Base-by-base conservation (phyloP, 2,329 filamentous ascomycete genomes). In the Fusarium proliferatum region DNA sequence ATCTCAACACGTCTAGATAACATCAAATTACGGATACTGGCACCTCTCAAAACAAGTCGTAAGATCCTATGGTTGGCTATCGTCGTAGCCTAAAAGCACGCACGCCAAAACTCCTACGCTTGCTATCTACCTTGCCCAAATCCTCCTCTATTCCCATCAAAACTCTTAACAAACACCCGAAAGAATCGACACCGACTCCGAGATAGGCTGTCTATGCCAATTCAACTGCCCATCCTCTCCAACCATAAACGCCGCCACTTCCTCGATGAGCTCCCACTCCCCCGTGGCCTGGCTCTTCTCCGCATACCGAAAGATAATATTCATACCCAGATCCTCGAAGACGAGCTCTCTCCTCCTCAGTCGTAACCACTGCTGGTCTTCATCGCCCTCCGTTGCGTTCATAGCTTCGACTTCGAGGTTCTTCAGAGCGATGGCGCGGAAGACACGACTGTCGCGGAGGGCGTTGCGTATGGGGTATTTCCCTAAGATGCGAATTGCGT, bases 381-480 rank as follows among this genome's bases (percentile, higher is more conserved):
- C 77, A 15, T 73, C 69, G 4, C 80, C 84, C 21, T 83, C 82
- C 16, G 56, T 64, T 6, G 72, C 73, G 56, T 81, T 81, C 33
- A 78, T 75, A 2, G 57, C 34, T 73, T 86, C 84, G 2, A 82
- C 72, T 43, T 81, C 80, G 3, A 78, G 74, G 70, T 84, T 84
- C 56, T 80, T 80, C 4, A 82, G 64, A 3, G 81, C 81, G 53
- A 86, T 82, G 9, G 83, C 84, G 2, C 80, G 71, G 49, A 85
- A 82, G 2, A 84, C 78, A 19, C 82, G 79, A 52, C 81, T 85
- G 66, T 86, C 84, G 28, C 84, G 82, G 13, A 86, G 79, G 4
- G 83, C 84, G 66, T 86, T 85, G 36, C 83, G 80, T 6, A 84
- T 80, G 6, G 84, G 84, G 34, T 85, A 84, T 52, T 80, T 74